Evolutionary conservation across 345 rosid species (phyloP), one percentile per base, ranked within the genome.

Genomic region (Moricandia arvensis): DNA sequence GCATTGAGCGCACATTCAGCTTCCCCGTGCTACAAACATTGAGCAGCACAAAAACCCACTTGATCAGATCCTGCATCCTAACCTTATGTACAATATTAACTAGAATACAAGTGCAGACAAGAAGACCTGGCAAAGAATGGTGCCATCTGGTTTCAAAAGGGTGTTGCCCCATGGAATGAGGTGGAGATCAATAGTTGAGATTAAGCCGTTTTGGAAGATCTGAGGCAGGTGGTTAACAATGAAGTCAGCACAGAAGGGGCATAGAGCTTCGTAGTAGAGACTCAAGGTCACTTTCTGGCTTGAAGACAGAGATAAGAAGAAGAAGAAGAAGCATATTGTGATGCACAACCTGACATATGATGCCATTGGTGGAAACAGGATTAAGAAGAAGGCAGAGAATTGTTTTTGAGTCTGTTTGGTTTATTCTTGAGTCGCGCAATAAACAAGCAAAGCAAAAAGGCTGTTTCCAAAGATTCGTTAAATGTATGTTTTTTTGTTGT

Each of bases 141-240:
- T 18, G 31, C 85, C 85, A 61, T 75, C 75, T 30, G 77, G 69
- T 66, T 24, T 38, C 34, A 83, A 17, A 66, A 82, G 29, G 59
- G 91, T 69, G 66, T 93, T 93, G 54, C 98, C 98, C 97, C 91
- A 93, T 2, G 98, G 98, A 18, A 91, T 37, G 71, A 91, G 62
- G 63, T 86, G 84, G 75, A 91, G 96, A 76, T 88, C 76, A 82
- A 91, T 82, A 71, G 87, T 75, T 75, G 90, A 82, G 79, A 78
- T 78, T 71, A 93, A 89, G 4, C 85, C 89, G 24, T 12, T 60
- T 24, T 85, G 66, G 61, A 94, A 90, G 69, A 90, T 62, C 80
- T 86, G 86, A 6, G 77, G 84, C 65, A 94, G 79, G 78, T 83
- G 82, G 76, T 94, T 86, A 7, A 83, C 95, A 5, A 94, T 87